These are phyloP conservation scores for Baorangia bicolor DNA, from an alignment of 768 basidiomycete species.

Conservation along the genomic window DNA sequence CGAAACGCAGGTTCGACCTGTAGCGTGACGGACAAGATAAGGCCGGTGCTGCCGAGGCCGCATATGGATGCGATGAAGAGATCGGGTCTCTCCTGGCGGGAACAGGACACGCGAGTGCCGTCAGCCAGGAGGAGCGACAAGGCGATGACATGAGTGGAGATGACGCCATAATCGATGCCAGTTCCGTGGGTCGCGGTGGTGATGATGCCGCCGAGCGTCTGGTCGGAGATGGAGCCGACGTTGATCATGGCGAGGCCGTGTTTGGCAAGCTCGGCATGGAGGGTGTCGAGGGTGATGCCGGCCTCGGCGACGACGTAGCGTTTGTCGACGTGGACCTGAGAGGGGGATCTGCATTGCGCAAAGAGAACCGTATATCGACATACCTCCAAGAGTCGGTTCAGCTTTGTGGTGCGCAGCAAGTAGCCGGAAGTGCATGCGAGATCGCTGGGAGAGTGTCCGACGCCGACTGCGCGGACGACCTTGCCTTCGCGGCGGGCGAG, in stretches of 20 bases:
- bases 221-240: constrained; percentile 95
- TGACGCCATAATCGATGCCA: constrained; percentile 73
- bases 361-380: constrained; percentile 26
- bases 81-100: constrained; percentile 59
- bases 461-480: constrained; percentile 77
- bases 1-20: constrained; percentile 81
- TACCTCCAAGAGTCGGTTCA: constrained; percentile 78
- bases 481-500: constrained; percentile 73
- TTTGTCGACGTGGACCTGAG: constrained; percentile 69
- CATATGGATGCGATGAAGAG: constrained; percentile 90
- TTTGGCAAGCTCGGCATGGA: constrained; percentile 66
- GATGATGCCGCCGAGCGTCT: constrained; percentile 89
- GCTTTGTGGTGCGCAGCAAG: constrained; percentile 76
- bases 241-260: constrained; percentile 84
- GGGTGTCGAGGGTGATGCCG: constrained; percentile 72
- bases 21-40: constrained; percentile 77
- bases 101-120: constrained; percentile 67
- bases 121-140: constrained; percentile 77
- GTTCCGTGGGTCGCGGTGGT: constrained; percentile 96
- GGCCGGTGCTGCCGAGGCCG: constrained; percentile 86
- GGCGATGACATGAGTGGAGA: constrained; percentile 78
- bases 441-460: constrained; percentile 93
- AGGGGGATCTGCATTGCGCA: not conserved
- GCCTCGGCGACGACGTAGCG: constrained; percentile 68
- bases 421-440: constrained; percentile 86